phyloP scores from a whole-genome alignment of 192 early-diverging fungal genomes.

The Podila verticillata region DNA sequence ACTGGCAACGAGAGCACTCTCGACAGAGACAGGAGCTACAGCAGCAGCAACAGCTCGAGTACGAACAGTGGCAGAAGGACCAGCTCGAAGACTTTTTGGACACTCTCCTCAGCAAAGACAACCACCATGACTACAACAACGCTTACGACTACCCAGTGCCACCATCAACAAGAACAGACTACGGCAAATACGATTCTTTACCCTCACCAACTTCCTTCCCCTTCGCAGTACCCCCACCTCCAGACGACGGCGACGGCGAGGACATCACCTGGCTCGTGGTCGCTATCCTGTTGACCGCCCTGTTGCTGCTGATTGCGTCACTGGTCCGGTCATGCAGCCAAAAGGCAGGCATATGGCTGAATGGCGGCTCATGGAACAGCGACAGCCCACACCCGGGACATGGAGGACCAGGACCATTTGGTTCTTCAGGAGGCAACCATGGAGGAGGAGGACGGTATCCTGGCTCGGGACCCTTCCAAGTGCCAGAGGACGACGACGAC shows the following conservation, averaged over 20 bases:
- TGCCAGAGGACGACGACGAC: background rate
- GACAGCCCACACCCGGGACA: background rate
- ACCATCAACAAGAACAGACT: no score
- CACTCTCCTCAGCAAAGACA: no score
- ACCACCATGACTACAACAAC: no score
- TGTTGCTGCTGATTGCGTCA: slow-evolving; percentile 13
- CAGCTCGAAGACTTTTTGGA: no score
- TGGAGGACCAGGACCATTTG: background rate
- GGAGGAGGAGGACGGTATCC: background rate
- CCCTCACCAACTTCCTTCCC: background rate
- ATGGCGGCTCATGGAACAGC: slow-evolving; percentile 5
- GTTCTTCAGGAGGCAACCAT: background rate
- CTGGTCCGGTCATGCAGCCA: slow-evolving; percentile 19
- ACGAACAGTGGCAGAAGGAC: no score
- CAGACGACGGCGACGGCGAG: slow-evolving; percentile 12
- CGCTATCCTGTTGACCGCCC: slow-evolving; percentile 12
- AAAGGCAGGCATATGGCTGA: slow-evolving; percentile 9
- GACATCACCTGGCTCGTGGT: slow-evolving; percentile 31
- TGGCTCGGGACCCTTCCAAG: background rate
- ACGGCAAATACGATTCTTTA: background rate
- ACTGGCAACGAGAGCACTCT: no score
- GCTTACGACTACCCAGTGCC: no score
- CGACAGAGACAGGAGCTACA: no score
- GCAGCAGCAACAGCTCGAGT: no score
- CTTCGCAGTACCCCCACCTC: background rate